These are phyloP conservation scores for Tolypocladium nubicola DNA, from an alignment of 2,329 filamentous ascomycete genomes.

Conservation along the genomic window DNA sequence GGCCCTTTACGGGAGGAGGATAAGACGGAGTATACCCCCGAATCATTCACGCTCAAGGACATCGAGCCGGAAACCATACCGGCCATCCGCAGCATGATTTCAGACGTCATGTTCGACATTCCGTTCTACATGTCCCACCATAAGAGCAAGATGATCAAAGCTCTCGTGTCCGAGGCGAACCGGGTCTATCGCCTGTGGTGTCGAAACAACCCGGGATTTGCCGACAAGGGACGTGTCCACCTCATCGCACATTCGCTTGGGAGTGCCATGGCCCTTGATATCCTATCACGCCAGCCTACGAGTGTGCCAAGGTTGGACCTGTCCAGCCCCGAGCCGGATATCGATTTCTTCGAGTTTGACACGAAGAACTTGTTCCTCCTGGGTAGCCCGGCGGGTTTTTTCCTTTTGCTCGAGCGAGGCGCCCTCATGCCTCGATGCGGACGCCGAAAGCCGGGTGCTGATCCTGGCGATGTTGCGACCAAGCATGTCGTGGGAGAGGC, in stretches of 20 bases:
- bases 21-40: slow-evolving; percentile 40
- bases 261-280: slow-evolving; percentile 87
- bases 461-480: slow-evolving; percentile 47
- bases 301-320: slow-evolving; percentile 42
- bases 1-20: slow-evolving; percentile 47
- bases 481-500: slow-evolving; percentile 61
- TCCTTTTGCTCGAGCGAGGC: slow-evolving; percentile 71
- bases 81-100: slow-evolving; percentile 86
- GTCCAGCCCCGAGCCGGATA: slow-evolving; percentile 28
- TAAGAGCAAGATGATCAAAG: slow-evolving; percentile 87
- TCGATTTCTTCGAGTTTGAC: slow-evolving; percentile 75
- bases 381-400: slow-evolving; percentile 87
- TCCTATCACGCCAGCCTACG: slow-evolving; percentile 83
- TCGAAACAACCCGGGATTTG: slow-evolving; percentile 80
- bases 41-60: slow-evolving; percentile 62
- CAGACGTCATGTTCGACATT: slow-evolving; percentile 96
- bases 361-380: slow-evolving; percentile 82
- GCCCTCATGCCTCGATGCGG: slow-evolving; percentile 65
- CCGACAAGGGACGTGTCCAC: slow-evolving; percentile 73
- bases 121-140: slow-evolving; percentile 97
- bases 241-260: slow-evolving; percentile 89
- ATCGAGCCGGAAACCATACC: slow-evolving; percentile 88
- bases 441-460: slow-evolving; percentile 63
- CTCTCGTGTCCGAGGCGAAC: slow-evolving; percentile 83
- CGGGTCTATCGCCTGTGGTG: slow-evolving; percentile 95